Evolutionary conservation across 2,329 filamentous ascomycete genomes (phyloP), one percentile per base, ranked within the genome.

Genomic region (Penicillium sp.): DNA sequence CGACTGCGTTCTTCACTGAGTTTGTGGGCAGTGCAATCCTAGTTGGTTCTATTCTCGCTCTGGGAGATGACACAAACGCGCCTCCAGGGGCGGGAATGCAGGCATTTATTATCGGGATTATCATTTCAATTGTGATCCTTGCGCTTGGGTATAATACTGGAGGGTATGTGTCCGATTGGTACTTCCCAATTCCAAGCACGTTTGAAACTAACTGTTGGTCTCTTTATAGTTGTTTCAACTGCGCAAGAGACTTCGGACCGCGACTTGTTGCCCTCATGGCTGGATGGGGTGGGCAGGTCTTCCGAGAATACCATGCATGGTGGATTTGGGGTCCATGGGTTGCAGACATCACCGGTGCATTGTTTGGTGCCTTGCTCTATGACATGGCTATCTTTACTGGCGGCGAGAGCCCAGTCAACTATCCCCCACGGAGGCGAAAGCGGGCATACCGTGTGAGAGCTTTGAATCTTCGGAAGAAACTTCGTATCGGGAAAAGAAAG

Each of bases 61-160:
- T 75, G 40, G 72, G 75, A 16, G 77, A 78, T 47, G 74, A 77
- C 40, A 67, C 67, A 12, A 79, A 79, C 52, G 70, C 73, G 0
- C 76, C 77, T 3, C 76, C 76, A 1, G 75, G 76, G 1, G 74
- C 75, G 10, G 72, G 73, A 55, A 75, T 73, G 73, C 68, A 72
- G 31, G 66, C 72, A 0, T 73, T 75, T 25, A 50, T 62, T 6
- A 34, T 61, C 10, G 61, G 60, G 1, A 52, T 64, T 31, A 21
- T 64, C 4, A 61, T 62, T 42, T 55, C 48, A 3, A 48, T 62
- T 23, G 23, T 62, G 13, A 48, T 55, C 23, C 52, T 64, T 54
- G 50, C 54, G 5, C 60, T 75, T 15, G 70, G 69, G 0, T 73
- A 69, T 57, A 73, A 73, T 39, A 74, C 70, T 3, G 72, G 72